Evolutionary conservation across 2,329 filamentous ascomycete species (phyloP).

Genomic region (Neospermospora avenae): DNA sequence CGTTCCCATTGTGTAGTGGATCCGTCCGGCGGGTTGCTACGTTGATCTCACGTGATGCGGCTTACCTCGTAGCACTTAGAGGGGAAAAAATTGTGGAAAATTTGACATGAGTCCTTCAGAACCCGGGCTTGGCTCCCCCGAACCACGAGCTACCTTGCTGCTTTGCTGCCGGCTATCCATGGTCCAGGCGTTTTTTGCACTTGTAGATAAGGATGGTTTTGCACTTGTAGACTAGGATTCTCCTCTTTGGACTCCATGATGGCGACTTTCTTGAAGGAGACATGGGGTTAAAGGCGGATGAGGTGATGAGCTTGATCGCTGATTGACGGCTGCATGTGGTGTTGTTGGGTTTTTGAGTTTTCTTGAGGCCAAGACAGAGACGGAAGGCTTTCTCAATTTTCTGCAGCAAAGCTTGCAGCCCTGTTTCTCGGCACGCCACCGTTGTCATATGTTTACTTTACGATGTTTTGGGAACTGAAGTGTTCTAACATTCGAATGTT

Average conservation of each 20-base stretch:
- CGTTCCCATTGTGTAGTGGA: constrained; percentile 5
- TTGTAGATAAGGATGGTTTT: neutral
- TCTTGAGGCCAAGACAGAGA: neutral
- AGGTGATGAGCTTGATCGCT: constrained; percentile 1
- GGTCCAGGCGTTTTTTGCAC: constrained; percentile 6
- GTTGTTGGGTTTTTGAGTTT: constrained; percentile 1
- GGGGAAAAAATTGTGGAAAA: constrained; percentile 8
- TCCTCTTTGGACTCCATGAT: neutral
- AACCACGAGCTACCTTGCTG: constrained; percentile 8
- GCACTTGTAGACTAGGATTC: neutral
- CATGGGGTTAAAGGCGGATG: neutral
- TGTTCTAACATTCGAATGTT: no score
- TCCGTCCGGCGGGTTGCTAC: neutral
- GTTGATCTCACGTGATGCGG: constrained; percentile 6
- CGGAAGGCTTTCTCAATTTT: neutral
- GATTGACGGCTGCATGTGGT: neutral
- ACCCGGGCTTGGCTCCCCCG: constrained; percentile 5
- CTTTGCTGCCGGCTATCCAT: neutral
- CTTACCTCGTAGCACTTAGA: neutral
- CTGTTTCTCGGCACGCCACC: neutral
- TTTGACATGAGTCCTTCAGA: constrained; percentile 9
- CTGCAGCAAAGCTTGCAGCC: neutral
- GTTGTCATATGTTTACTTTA: neutral
- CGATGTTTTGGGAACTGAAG: no score
- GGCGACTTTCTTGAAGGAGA: neutral